These are phyloP conservation scores for Abrus pulchellus DNA, from an alignment of 306 rosid genomes.

Conservation along the genomic window DNA sequence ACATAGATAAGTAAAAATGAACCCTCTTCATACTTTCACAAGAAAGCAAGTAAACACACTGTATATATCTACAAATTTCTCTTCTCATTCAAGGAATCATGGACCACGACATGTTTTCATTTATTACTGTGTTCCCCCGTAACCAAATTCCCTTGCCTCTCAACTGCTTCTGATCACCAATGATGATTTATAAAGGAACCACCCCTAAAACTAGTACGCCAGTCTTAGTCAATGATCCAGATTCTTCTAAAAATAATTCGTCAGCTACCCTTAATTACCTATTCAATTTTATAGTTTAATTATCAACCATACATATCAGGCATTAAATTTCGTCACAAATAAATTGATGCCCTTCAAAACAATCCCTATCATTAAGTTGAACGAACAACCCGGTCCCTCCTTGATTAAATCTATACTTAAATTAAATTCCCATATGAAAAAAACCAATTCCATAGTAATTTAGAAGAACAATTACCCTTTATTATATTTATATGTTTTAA, in stretches of 20 bases:
- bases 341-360: conserved; percentile 25
- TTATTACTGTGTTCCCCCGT: conserved; percentile 13
- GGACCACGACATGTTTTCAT: conserved; percentile 44
- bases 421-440: conserved; percentile 7
- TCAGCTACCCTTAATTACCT: conserved; percentile 28
- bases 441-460: background rate
- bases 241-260: conserved; percentile 39
- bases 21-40: background rate
- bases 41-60: background rate
- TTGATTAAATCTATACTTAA: conserved; percentile 24
- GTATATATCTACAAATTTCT: background rate
- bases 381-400: conserved; percentile 15
- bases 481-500: conserved; percentile 6
- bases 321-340: conserved; percentile 47
- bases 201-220: background rate
- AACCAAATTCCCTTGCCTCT: conserved; percentile 35
- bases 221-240: conserved; percentile 22
- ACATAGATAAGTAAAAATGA: background rate
- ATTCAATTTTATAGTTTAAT: conserved; percentile 23
- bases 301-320: conserved; percentile 38
- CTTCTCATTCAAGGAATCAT: conserved; percentile 24
- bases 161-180: conserved; percentile 29
- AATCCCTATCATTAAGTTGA: conserved; percentile 31
- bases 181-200: conserved; percentile 37
- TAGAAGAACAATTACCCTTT: conserved; percentile 26